Base-by-base conservation (phyloP, 176 grass and related monocot genomes). In the Cenchrus purpureus region DNA sequence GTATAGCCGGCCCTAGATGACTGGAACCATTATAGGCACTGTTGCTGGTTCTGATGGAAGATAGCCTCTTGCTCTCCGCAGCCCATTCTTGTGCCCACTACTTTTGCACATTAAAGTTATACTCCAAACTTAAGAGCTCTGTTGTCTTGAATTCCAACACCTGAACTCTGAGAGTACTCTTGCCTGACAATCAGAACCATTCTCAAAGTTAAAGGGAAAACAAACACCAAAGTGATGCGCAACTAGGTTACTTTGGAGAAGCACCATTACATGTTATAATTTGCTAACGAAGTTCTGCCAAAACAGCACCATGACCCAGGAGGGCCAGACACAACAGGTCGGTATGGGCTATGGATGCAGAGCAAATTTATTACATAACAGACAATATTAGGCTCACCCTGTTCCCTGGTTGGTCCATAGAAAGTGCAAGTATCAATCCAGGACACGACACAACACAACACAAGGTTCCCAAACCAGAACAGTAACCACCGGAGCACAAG, bases 21-120 rank as follows among this genome's bases (percentile, higher is more conserved):
- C 45, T 68, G 8, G 62, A 53, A 62, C 73, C 43, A 6, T 81
- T 81, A 60, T 10, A 77, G 46, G 83, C 17, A 65, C 58, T 64
- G 40, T 89, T 89, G n/a, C 53, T 71, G 45, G 43, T 56, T 80
- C 79, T 89, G 70, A 75, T 74, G 8, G 28, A 82, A 22, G 63
- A 86, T 52, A 92, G 20, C 75, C 37, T 92, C 68, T 79, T 84
- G 84, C 40, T 87, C 76, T 89, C 91, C 6, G 84, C 70, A 14
- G 74, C 16, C 87, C 87, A 87, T 70, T 87, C 91, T 22, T 80
- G 70, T 0, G 46, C 80, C 13, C 84, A 34, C 56, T 65, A 19
- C 45, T 84, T 84, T 77, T 70, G 71, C 9, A 75, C 74, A 48
- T 66, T 80, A 8, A 70, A 65, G 49, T 71, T 89, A 76, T n/a